Conservation (phyloP, 371 early-diverging fungal species). For the Nosema granulosis region DNA sequence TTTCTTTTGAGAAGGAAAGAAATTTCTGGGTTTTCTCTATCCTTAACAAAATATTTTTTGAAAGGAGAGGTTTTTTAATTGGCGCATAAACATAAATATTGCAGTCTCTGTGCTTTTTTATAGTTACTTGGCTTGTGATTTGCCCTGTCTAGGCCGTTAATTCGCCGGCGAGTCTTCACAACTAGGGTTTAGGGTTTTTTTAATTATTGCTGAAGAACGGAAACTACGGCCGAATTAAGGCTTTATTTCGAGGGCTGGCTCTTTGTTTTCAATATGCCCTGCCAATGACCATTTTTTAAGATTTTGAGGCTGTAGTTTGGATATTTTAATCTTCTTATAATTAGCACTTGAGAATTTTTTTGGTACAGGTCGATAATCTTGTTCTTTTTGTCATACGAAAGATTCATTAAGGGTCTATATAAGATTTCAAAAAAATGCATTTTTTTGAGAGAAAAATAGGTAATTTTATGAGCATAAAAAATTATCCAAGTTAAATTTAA, state of each 20-base stretch:
- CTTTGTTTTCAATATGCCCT: no score
- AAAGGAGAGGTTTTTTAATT: neutral
- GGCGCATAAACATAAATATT: neutral
- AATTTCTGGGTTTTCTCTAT: neutral
- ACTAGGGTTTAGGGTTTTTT: neutral
- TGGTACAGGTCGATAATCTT: neutral
- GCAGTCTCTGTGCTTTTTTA: neutral
- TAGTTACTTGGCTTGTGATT: neutral
- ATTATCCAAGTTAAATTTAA: neutral
- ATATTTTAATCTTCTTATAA: neutral
- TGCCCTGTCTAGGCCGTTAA: neutral
- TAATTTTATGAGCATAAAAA: neutral
- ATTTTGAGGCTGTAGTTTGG: neutral
- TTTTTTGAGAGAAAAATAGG: neutral
- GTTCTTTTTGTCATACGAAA: neutral
- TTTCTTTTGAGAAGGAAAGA: neutral
- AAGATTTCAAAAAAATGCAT: neutral
- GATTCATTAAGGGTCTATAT: neutral
- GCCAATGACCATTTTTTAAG: neutral
- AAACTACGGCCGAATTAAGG: no score
- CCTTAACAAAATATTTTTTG: neutral
- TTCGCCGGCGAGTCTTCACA: neutral
- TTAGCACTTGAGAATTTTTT: neutral
- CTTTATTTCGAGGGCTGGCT: no score
- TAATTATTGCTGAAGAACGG: no score